Conservation (phyloP, 1,284 basidiomycete genomes). For the Paramarasmius palmivorus region DNA sequence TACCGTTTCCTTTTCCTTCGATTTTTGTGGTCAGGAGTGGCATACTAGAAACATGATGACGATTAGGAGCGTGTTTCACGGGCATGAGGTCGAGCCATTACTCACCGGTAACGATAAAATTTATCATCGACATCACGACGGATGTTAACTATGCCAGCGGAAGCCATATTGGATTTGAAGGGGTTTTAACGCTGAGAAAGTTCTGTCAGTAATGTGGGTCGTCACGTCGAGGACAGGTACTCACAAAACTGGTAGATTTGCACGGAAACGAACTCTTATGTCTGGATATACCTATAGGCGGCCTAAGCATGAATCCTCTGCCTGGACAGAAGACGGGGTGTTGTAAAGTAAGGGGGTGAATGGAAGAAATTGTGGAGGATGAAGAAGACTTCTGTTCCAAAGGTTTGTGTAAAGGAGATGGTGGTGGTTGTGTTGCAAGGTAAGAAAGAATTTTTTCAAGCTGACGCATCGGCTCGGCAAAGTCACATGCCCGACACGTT, state of each 20-base stretch:
- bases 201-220: not conserved
- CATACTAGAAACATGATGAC: constrained; percentile 62
- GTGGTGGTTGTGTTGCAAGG: constrained; percentile 4
- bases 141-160: constrained; percentile 87
- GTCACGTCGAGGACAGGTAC: constrained; percentile 21
- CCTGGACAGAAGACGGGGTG: constrained; percentile 64
- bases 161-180: constrained; percentile 79
- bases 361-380: constrained; percentile 50
- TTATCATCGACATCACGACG: constrained; percentile 98
- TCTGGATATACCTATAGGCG: constrained; percentile 70
- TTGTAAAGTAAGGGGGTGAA: constrained; percentile 33
- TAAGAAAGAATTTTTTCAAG: not conserved
- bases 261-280: constrained; percentile 61
- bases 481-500: too few relatives aligned
- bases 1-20: constrained; percentile 99
- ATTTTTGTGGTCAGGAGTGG: constrained; percentile 95
- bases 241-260: constrained; percentile 60
- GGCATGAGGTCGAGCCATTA: constrained; percentile 10
- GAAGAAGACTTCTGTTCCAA: not conserved
- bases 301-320: constrained; percentile 91
- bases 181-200: constrained; percentile 52
- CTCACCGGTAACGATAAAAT: constrained; percentile 85
- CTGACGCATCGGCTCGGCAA: not conserved
- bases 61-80: constrained; percentile 9
- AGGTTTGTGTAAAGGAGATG: not conserved